Evolutionary conservation across 1,284 basidiomycete genomes (phyloP), one percentile per base, ranked within the genome.

Genomic region (Naganishia sp.): DNA sequence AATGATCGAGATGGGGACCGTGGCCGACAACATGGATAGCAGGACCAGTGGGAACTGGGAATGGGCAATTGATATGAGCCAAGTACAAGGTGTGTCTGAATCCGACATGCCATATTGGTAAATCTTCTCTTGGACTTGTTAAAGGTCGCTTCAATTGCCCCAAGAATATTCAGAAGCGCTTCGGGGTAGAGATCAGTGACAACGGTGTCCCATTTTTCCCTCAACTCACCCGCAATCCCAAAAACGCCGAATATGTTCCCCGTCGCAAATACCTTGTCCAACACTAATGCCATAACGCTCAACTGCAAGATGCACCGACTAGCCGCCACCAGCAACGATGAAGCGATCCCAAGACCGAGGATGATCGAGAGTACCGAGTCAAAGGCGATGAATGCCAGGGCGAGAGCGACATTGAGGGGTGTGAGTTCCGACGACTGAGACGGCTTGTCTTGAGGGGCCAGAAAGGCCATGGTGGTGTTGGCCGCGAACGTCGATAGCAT

Each of bases 121-220:
- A 87, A 89, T n/a, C 90, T 81, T 69, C 85, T 83, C 73, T 88
- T 87, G 1, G 88, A 85, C 75, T 90, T 91, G 80, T 90, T 90
- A 56, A 87, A 82, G 5, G 84, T 84, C 78, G 72, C 67, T 67
- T 81, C 80, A 43, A 76, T 74, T 0, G 81, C 89, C 3, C 89
- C 89, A 70, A 92, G 81, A 7, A 89, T 71, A 75, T 90, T 90
- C 58, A 92, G 77, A 39, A 90, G 74, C 51, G 85, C 87, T 86
- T 63, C 25, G 15, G 3, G 23, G n/a, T n/a, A 28, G 43, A 50
- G 49, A 21, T 10, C 41, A 46, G 23, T 18, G 50, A 45, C 43
- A 47, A 13, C n/a, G 25, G 2, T 18, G 23, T 17, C 3, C n/a
- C 10, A 6, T 31, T 21, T 23, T 21, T 15, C 47, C 5, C n/a